Percentiles rank a stretch among this genome's conserved stretches.
phyloP scores from a whole-genome alignment of 192 early-diverging fungal genomes.

The Coemansia sp. region DNA sequence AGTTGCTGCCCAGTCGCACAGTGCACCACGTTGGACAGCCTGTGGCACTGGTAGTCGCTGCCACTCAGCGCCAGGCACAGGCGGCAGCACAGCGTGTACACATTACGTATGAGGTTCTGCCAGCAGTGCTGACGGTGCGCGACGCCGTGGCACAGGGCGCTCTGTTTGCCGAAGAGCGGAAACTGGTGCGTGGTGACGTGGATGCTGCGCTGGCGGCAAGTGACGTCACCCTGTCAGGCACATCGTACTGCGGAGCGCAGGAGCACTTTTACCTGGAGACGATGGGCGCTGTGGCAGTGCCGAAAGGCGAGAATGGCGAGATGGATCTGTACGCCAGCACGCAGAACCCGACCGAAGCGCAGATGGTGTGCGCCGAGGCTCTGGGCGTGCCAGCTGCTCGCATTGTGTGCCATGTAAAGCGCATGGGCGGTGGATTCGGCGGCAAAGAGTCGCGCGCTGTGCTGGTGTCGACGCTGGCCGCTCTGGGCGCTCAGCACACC shows the following conservation, averaged over 20 bases:
- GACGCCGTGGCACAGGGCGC: conserved; percentile 70
- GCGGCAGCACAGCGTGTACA: conserved; percentile 67
- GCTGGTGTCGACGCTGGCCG: conserved; percentile 60
- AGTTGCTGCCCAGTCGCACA: conserved; percentile 69
- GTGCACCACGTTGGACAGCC: conserved; percentile 71
- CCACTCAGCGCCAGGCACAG: conserved; percentile 61
- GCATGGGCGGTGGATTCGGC: conserved; percentile 87
- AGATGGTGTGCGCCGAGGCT: conserved; percentile 64
- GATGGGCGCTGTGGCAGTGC: conserved; percentile 63
- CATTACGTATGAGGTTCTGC: conserved; percentile 69
- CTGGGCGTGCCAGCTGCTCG: conserved; percentile 72
- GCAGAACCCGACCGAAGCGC: conserved; percentile 75
- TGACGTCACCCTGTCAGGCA: conserved; percentile 58
- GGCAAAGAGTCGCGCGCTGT: conserved; percentile 72
- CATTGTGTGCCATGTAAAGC: conserved; percentile 73
- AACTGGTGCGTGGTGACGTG: conserved; percentile 64
- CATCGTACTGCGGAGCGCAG: conserved; percentile 57
- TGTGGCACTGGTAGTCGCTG: conserved; percentile 79
- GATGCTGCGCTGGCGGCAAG: conserved; percentile 54
- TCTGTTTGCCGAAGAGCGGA: conserved; percentile 57
- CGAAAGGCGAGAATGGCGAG: conserved; percentile 73
- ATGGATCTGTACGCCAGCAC: conserved; percentile 76
- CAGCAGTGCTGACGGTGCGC: conserved; percentile 72
- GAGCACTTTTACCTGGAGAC: conserved; percentile 93
- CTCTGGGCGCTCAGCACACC: conserved; percentile 68